Base-by-base conservation (phyloP, 768 basidiomycete species). In the Leucosporidium creatinivorum region DNA sequence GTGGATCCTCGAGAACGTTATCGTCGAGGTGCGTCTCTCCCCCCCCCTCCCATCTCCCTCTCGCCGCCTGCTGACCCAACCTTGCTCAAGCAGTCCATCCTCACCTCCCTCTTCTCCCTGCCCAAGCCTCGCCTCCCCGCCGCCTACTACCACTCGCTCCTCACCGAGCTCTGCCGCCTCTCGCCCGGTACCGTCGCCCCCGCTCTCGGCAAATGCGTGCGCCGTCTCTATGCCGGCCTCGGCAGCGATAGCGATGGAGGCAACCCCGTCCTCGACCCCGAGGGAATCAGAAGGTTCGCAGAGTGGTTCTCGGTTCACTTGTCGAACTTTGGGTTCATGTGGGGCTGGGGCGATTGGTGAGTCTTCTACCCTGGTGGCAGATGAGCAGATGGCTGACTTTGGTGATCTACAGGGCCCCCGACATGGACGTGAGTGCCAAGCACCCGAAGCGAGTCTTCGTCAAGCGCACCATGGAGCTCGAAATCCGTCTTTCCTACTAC, bases 261-360 rank as follows among this genome's bases (percentile, higher is more conserved):
- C 26, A 39, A 6, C 33, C 65, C 65, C 15, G 56, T 65, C 0
- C 80, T 98, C 36, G 94, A 97, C 69, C 85, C 89, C 12, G 93
- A 94, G 68, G 80, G 90, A 61, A 82, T 87, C 2, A 84, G 87
- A 58, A 82, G 91, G 36, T 89, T 93, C 66, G 86, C 89, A 0
- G 93, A 97, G 68, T 99, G 96, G 96, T 96, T 98, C 73, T 84
- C 91, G 3, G 83, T 89, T 3, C 96, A 99, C 75, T 88, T 99
- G 86, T 93, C 91, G 72, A 99, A 99, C 79, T 99, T 97, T 77
- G 88, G 87, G 30, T 99, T 97, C 79, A 86, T 88, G 74, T 98
- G 96, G 96, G 91, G 96, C 19, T 99, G 96, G 96, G 93, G 91
- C 75, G 96, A 98, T 83, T 99, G 96, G 94, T 93, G 61, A 55